Conservation (phyloP, 2,329 filamentous ascomycete species). For the Magnaporthiopsis poae region DNA sequence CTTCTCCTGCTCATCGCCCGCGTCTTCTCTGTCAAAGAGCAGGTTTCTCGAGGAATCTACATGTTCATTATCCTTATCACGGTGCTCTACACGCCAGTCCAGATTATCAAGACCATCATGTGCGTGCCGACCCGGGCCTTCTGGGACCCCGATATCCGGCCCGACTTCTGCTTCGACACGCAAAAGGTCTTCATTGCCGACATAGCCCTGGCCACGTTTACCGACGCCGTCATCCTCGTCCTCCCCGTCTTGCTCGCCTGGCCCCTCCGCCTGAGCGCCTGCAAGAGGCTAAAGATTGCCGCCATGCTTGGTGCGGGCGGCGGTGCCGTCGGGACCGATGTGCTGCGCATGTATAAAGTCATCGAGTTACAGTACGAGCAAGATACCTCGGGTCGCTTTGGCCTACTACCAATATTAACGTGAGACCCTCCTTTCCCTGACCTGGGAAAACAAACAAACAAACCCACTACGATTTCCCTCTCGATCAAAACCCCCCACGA, state of each 20-base stretch:
- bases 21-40: slow-evolving; percentile 15
- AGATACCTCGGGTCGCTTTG: neutral
- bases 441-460: neutral
- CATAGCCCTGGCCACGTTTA: slow-evolving; percentile 22
- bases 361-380: too few relatives aligned
- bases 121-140: slow-evolving; percentile 16
- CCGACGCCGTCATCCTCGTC: slow-evolving; percentile 24
- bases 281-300: slow-evolving; percentile 24
- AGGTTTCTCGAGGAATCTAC: slow-evolving; percentile 13
- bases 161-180: slow-evolving; percentile 22
- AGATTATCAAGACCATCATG: slow-evolving; percentile 13
- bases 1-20: slow-evolving; percentile 18
- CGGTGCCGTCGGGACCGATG: neutral
- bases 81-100: slow-evolving; percentile 11
- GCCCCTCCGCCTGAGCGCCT: slow-evolving; percentile 18
- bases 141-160: slow-evolving; percentile 14
- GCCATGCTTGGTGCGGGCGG: slow-evolving; percentile 22
- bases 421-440: neutral
- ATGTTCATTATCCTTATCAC: slow-evolving; percentile 13
- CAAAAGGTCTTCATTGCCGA: slow-evolving; percentile 24
- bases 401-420: neutral
- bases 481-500: neutral
- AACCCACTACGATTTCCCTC: too few relatives aligned
- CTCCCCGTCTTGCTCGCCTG: slow-evolving; percentile 24
- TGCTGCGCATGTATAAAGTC: neutral